phyloP scores from a whole-genome alignment of 148 eudicot species.

The Amaranthus hypochondriacus region DNA sequence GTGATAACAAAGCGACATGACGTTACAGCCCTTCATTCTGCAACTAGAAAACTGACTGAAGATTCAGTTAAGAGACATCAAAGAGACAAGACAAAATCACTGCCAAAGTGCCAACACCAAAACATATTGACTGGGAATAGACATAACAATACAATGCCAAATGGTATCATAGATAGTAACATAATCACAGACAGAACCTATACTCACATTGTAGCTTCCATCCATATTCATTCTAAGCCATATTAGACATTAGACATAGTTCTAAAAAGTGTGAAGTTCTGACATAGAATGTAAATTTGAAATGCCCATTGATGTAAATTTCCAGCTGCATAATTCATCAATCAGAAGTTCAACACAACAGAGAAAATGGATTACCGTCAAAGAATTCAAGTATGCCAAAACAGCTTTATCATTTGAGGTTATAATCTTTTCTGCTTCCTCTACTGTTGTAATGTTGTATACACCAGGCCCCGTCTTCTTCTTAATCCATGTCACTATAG shows the following conservation, averaged over 20 bases:
- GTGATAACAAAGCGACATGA: background rate
- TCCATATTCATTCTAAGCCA: background rate
- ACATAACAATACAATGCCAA: background rate
- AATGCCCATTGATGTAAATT: background rate
- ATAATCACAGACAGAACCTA: background rate
- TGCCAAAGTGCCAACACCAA: background rate
- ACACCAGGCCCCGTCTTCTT: constrained; percentile 90
- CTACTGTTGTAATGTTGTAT: constrained; percentile 56
- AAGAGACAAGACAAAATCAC: background rate
- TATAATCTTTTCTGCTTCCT: constrained; percentile 73
- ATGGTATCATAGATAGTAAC: background rate
- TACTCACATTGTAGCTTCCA: background rate
- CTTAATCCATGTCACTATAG: constrained; percentile 88
- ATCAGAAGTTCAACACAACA: background rate
- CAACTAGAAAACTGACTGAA: background rate
- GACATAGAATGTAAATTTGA: too few species aligned
- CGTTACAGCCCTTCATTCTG: background rate
- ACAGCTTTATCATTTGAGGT: constrained; percentile 68
- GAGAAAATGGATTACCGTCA: constrained; percentile 47
- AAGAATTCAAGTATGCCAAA: constrained; percentile 64
- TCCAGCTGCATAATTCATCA: background rate
- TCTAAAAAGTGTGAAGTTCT: too few species aligned
- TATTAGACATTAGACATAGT: too few species aligned
- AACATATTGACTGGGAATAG: background rate
- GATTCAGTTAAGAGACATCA: background rate